Base-by-base conservation (phyloP, 768 basidiomycete genomes). In the Pulveroboletus frians region DNA sequence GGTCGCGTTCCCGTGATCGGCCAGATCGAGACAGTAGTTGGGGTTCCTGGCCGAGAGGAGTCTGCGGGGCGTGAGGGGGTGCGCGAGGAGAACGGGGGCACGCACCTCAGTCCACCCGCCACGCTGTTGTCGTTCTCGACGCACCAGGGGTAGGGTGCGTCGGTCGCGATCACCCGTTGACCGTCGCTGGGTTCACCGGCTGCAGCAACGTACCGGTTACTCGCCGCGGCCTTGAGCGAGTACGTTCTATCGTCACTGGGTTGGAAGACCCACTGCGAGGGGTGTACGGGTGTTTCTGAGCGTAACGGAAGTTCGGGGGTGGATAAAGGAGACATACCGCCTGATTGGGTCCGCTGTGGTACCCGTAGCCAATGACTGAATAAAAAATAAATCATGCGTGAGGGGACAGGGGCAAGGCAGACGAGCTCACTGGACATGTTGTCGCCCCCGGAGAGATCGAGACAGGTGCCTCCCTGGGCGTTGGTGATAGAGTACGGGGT, bases 391-490 rank as follows among this genome's bases (percentile, higher is more conserved):
- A 26, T 2, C 23, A 26, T 23, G n/a, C 5, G 23, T 23, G 23
- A 23, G 23, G 23, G 27, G 11, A 30, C 3, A 3, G 8, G 9
- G 5, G 6, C 5, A 9, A 9, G 2, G 0, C n/a, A 4, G 3
- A 2, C 5, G 35, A 5, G 66, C 76, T 23, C 50, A 78, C 78
- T 71, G 41, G 77, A 71, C 8, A 39, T 59, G 50, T 76, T 71
- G 58, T 83, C 80, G 8, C 50, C 67, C 3, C 74, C 79, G 15
- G 81, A 83, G 48, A 83, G 70, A 56, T 84, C 80, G 21, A 81
- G 53, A 23, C 72, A 76, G 5, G 76, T 83, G 3, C 72, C 73
- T 8, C 73, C 68, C 63, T 79, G 74, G 57, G 64, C 71, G 63
- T 84, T 84, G 35, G 60, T 67, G 55, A 84, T 70, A 30, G 55